Conservation (phyloP, 2,329 filamentous ascomycete genomes). For the Ceratocystis diversiconidia region DNA sequence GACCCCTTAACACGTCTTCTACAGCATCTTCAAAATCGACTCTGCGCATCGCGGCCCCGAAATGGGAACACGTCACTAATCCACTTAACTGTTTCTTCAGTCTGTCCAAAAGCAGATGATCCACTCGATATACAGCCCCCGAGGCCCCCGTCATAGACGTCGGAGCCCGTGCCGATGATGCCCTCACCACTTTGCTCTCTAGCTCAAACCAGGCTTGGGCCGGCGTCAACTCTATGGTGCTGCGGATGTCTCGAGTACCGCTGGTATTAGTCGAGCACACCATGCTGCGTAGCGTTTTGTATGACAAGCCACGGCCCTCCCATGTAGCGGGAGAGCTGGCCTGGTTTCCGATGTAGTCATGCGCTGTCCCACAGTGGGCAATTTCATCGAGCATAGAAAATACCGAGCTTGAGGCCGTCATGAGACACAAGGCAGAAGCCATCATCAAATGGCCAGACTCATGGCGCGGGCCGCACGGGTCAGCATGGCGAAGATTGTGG, state of each 20-base stretch:
- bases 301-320: constrained; percentile 13
- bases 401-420: constrained; percentile 7
- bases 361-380: constrained; percentile 3
- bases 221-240: constrained; percentile 14
- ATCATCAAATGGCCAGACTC: constrained; percentile 17
- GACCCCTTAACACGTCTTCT: constrained; percentile 8
- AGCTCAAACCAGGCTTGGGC: constrained; percentile 18
- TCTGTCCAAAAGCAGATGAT: constrained; percentile 8
- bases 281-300: constrained; percentile 13
- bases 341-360: constrained; percentile 4
- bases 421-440: constrained; percentile 16
- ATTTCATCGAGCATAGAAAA: constrained; percentile 15
- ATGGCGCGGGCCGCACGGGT: neutral
- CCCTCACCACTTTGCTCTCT: constrained; percentile 6
- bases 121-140: neutral
- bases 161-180: neutral
- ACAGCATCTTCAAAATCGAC: constrained; percentile 13
- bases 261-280: neutral
- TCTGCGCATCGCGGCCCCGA: constrained; percentile 12
- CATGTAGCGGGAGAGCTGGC: constrained; percentile 8
- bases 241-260: neutral
- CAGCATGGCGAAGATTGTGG: neutral
- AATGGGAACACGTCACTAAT: constrained; percentile 9
- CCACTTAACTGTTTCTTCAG: constrained; percentile 11
- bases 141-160: neutral